These are phyloP conservation scores for Umbelopsis ramanniana DNA, from an alignment of 192 early-diverging fungal species.

Conservation along the genomic window DNA sequence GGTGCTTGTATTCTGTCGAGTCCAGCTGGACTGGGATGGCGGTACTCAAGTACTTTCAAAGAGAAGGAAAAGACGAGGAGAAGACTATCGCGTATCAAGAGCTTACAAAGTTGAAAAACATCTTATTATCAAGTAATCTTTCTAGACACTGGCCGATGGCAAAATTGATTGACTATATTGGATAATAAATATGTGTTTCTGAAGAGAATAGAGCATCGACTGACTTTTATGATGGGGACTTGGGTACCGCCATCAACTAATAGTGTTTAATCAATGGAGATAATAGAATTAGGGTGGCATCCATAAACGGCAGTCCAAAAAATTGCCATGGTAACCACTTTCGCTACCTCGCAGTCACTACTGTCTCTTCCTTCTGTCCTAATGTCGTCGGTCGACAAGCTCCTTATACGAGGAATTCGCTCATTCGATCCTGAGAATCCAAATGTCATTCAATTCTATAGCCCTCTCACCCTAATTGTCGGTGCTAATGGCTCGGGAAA, in stretches of 20 bases:
- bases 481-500: conserved; percentile 97
- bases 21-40: conserved; percentile 12
- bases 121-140: not conserved
- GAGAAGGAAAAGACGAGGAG: not conserved
- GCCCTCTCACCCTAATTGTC: conserved; percentile 93
- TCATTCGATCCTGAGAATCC: conserved; percentile 83
- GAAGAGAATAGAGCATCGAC: not conserved
- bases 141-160: conserved; percentile 6
- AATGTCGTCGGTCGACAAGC: conserved; percentile 72
- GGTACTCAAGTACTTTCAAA: conserved; percentile 11
- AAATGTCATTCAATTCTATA: conserved; percentile 81
- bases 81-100: not conserved
- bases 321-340: not conserved
- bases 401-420: conserved; percentile 86
- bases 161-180: conserved; percentile 23
- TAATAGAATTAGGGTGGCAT: too few species aligned
- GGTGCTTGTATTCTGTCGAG: conserved; percentile 28
- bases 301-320: not conserved
- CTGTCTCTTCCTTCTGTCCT: not conserved
- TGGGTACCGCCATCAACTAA: too few species aligned
- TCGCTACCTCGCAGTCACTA: not conserved
- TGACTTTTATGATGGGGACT: not conserved
- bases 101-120: not conserved
- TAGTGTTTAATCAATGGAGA: too few species aligned
- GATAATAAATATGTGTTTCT: not conserved